Evolutionary conservation across 73 alveolate genomes (phyloP).

Genomic region (Paramecium octaurelia): DNA sequence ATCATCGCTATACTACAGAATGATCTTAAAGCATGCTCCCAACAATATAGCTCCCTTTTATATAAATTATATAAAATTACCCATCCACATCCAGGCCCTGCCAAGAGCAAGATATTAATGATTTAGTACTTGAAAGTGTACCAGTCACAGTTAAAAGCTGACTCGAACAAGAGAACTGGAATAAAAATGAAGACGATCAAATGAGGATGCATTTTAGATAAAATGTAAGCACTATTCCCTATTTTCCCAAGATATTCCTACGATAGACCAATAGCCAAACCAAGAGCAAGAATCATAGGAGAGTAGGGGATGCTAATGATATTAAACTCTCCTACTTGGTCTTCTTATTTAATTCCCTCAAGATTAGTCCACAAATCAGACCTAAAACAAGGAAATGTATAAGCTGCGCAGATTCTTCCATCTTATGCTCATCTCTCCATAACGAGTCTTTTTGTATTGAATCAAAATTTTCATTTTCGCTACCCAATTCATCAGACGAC

Average conservation of each 20-base stretch:
- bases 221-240: slow-evolving; percentile 27
- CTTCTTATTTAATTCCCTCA: neutral
- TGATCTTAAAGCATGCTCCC: slow-evolving; percentile 53
- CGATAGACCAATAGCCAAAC: neutral
- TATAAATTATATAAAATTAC: slow-evolving; percentile 8
- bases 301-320: neutral
- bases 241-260: neutral
- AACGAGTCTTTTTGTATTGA: neutral
- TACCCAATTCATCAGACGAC: neutral
- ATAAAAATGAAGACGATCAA: slow-evolving; percentile 53
- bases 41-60: slow-evolving; percentile 53
- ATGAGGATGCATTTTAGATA: slow-evolving; percentile 61
- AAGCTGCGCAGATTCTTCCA: neutral
- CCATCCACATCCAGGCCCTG: slow-evolving; percentile 64
- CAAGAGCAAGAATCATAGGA: neutral
- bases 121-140: slow-evolving; percentile 54
- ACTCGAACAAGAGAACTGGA: slow-evolving; percentile 63
- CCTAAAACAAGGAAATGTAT: neutral
- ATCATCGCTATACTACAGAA: slow-evolving; percentile 59
- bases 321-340: neutral
- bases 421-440: neutral
- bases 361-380: neutral
- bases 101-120: slow-evolving; percentile 43
- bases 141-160: slow-evolving; percentile 67
- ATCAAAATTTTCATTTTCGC: neutral